phyloP scores from a whole-genome alignment of 202 grass and related monocot genomes.

The Zizania palustris region DNA sequence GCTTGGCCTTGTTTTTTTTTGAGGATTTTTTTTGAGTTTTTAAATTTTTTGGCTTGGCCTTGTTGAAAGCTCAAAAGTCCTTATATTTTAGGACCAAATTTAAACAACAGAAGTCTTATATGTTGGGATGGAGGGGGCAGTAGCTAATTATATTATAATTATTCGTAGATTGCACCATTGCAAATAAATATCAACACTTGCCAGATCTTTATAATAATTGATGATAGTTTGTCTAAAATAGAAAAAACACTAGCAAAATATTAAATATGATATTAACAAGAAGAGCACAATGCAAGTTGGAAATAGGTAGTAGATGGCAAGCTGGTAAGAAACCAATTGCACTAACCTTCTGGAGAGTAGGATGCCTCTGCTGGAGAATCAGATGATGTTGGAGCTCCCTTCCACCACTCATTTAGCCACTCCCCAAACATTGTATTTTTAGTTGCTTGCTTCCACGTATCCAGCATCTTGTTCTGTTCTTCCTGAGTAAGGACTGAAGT shows the following conservation, averaged over 20 bases:
- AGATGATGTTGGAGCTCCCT: constrained; percentile 52
- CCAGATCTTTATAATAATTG: neutral
- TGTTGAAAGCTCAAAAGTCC: too few species aligned
- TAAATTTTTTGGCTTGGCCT: too few species aligned
- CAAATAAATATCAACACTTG: constrained; percentile 19
- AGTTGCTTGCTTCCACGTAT: constrained; percentile 85
- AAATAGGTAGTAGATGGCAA: constrained; percentile 17
- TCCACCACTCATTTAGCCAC: constrained; percentile 96
- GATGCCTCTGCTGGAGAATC: constrained; percentile 52
- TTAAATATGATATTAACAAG: constrained; percentile 31
- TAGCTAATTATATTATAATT: neutral
- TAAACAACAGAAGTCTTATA: too few species aligned
- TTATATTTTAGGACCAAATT: too few species aligned
- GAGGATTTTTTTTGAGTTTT: too few species aligned
- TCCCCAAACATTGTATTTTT: constrained; percentile 98
- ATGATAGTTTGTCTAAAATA: neutral
- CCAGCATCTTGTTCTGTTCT: constrained; percentile 86
- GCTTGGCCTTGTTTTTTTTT: too few species aligned
- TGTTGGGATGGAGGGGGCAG: neutral
- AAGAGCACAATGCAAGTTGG: neutral
- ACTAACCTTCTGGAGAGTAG: constrained; percentile 62
- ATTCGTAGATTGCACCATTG: constrained; percentile 8
- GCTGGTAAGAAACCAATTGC: constrained; percentile 32
- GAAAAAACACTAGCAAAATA: neutral
- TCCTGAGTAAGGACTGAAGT: constrained; percentile 82